Evolutionary conservation across 2,329 filamentous ascomycete genomes (phyloP), one percentile per base, ranked within the genome.

Genomic region (Sarocladiaceae sp.): DNA sequence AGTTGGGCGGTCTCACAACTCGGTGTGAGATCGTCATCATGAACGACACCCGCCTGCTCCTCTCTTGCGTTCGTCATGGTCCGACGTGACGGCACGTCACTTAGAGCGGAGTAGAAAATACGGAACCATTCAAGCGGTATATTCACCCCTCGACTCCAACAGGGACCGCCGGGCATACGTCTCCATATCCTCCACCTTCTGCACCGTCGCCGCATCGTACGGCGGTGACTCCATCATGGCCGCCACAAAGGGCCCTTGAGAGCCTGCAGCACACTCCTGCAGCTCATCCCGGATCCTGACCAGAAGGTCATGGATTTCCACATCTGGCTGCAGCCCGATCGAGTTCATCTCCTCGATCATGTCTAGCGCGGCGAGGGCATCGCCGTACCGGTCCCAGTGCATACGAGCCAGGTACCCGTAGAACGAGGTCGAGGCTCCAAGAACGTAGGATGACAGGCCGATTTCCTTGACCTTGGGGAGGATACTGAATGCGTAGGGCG

Each of bases 371-470:
- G 69, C 68, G 3, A 56, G 50, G 2, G 78, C 67, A 53, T 87
- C 78, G 18, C 77, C 72, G 50, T 78, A 76, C 10, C 77, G 74
- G 26, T 65, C 60, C 78, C 82, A 87, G 45, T 79, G 68, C 18
- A 82, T 72, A 12, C 68, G 61, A 19, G 87, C 69, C 26, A 88
- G 70, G 40, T 78, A 70, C 56, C 84, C 82, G 67, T 86, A 90
- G 33, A 90, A 76, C 0, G 74, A 67, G 0, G 83, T 84, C 15
- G 80, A 81, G 5, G 78, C 82, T 39, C 84, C 85, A 1, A 91
- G 72, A 6, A 87, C 80, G 55, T 83, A 87, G 0, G 83, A 83
- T 1, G 78, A 74, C 2, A 84, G 72, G 2, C 85, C 85, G 1
- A 87, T 69, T 34, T 73, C 69, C 56, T 85, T 85, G 53, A 89